A percentile compares a stretch with the other conserved stretches of the same genome.
These are phyloP conservation scores for Waltergamsia citrina DNA, from an alignment of 2,329 filamentous ascomycete species.

Conservation along the genomic window DNA sequence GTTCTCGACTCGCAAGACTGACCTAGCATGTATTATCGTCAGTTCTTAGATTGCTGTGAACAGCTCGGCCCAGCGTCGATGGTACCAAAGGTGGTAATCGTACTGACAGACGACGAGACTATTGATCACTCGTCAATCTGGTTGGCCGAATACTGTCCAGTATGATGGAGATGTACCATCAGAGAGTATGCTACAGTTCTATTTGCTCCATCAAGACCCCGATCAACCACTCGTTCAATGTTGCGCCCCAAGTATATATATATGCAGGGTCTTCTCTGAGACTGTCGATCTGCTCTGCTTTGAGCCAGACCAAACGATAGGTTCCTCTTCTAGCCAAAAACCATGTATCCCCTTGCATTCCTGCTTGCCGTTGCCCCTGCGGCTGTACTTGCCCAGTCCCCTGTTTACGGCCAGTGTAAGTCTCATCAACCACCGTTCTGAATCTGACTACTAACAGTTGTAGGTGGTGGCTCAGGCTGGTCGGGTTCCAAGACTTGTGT, in stretches of 20 bases:
- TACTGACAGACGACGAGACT: too few relatives aligned
- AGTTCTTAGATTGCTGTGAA: too few relatives aligned
- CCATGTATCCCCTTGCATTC: constrained; percentile 8
- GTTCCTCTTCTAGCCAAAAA: constrained; percentile 2
- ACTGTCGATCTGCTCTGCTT: constrained; percentile 3
- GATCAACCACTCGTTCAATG: too few relatives aligned
- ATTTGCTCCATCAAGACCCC: too few relatives aligned
- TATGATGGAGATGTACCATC: too few relatives aligned
- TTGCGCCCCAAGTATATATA: constrained; percentile 2
- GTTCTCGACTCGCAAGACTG: background rate
- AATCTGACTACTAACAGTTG: background rate
- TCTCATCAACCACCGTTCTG: background rate
- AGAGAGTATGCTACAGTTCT: too few relatives aligned
- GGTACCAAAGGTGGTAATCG: too few relatives aligned
- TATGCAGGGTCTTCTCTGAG: background rate
- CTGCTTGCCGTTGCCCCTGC: constrained; percentile 7
- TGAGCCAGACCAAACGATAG: background rate
- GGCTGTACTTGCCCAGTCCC: constrained; percentile 8
- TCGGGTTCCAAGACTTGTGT: constrained; percentile 8
- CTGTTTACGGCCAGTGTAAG: constrained; percentile 10
- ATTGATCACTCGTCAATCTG: too few relatives aligned
- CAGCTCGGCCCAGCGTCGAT: too few relatives aligned
- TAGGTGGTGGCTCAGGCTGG: constrained; percentile 9
- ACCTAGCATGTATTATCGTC: background rate
- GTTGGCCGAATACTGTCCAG: too few relatives aligned